These are phyloP conservation scores for Avena eriantha DNA, from an alignment of 176 grass and related monocot species.

Conservation along the genomic window DNA sequence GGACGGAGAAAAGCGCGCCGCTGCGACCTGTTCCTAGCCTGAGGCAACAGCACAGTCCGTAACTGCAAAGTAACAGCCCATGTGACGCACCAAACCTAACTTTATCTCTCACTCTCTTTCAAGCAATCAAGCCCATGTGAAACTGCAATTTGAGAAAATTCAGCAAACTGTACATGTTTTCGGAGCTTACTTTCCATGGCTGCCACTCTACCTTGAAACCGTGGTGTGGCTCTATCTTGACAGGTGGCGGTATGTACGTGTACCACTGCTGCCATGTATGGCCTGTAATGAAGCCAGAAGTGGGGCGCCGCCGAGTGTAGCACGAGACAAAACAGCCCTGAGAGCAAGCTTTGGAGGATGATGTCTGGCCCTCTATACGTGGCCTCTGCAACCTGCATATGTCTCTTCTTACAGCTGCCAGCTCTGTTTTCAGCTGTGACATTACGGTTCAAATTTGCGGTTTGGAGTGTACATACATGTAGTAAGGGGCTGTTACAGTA, in stretches of 20 bases:
- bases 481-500: not conserved
- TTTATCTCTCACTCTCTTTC: not conserved
- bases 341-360: constrained; percentile 35
- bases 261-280: not conserved
- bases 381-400: constrained; percentile 9
- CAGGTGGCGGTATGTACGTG: constrained; percentile 8
- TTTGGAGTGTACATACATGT: constrained; percentile 19
- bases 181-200: constrained; percentile 17
- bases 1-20: constrained; percentile 41
- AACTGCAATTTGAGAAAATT: not conserved
- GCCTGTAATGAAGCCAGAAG: constrained; percentile 16
- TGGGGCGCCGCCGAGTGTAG: constrained; percentile 22
- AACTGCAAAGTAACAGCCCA: constrained; percentile 61
- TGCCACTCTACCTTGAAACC: constrained; percentile 9
- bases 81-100: constrained; percentile 43
- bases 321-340: constrained; percentile 8
- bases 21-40: constrained; percentile 43
- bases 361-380: constrained; percentile 6
- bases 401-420: constrained; percentile 23
- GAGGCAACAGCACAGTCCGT: constrained; percentile 32
- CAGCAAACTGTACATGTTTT: not conserved
- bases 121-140: no score
- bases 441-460: constrained; percentile 18
- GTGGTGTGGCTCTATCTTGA: not conserved
- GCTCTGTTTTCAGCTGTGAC: not conserved